Base-by-base conservation (phyloP, 345 rosid genomes). In the Aquilaria yunnanensis region DNA sequence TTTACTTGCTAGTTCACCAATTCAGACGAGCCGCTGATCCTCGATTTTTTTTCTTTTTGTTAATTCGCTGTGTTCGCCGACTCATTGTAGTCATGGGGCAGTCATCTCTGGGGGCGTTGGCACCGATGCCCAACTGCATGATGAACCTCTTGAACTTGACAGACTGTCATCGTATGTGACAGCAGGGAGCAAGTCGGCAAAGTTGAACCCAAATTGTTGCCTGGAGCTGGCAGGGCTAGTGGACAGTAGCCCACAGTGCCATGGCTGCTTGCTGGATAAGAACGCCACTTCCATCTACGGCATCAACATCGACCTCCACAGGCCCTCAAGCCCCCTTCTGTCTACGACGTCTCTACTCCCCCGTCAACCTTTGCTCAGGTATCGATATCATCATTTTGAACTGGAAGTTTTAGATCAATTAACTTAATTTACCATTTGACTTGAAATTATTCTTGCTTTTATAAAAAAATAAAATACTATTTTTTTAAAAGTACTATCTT, bases 191-290 rank as follows among this genome's bases (percentile, higher is more conserved):
- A 86, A 72, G 9, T 49, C 56, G 67, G 81, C 74, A 29, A 72
- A 57, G 30, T 95, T 96, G 13, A 90, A 74, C 48, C 49, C 67
- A 54, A 69, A 76, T 1, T 92, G 98, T 80, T 92, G 96, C 70
- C 92, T 90, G 2, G 98, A 89, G 88, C 74, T 92, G 61, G 95
- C 95, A 29, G 90, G 92, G 43, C 67, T 92, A 74, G 23, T 16
- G 23, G 23, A 16, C 23, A 16, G 23, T 16, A 16, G 23, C 23
- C 23, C 23, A 16, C 23, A 68, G 2, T 92, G 95, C 54, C 72
- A 89, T 68, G 86, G 96, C 46, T 32, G 74, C 70, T 65, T 85
- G 58, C 55, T 89, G 12, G 72, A 76, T 3, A 64, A 74, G 14
- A 65, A 67, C 16, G 61, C 75, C 2, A 56, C 76, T n/a, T 34